Evolutionary conservation across 2,329 filamentous ascomycete genomes (phyloP).

Genomic region (Claviceps lovelessii): DNA sequence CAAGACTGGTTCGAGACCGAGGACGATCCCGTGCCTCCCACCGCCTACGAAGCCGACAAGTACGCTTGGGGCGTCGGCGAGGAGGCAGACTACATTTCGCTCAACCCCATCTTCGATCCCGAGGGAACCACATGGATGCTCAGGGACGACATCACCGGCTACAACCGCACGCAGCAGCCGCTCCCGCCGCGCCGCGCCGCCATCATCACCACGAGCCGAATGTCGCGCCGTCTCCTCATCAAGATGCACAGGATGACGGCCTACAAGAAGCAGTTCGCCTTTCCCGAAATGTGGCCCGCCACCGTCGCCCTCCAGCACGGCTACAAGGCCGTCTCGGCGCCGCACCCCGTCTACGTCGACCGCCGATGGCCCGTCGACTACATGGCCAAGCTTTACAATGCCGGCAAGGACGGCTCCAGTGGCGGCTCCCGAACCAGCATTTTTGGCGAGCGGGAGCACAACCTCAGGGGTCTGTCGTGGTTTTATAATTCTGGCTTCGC

Average conservation of each 20-base stretch:
- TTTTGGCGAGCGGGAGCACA: slow-evolving; percentile 77
- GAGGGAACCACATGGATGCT: slow-evolving; percentile 75
- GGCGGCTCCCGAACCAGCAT: slow-evolving; percentile 61
- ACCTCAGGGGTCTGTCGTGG: slow-evolving; percentile 76
- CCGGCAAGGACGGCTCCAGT: slow-evolving; percentile 56
- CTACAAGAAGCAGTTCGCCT: slow-evolving; percentile 75
- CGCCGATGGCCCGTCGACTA: slow-evolving; percentile 72
- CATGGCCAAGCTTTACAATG: slow-evolving; percentile 68
- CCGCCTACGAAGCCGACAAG: slow-evolving; percentile 58
- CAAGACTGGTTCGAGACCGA: slow-evolving; percentile 59
- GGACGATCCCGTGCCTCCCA: slow-evolving; percentile 60
- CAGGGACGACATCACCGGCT: slow-evolving; percentile 70
- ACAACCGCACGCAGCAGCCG: slow-evolving; percentile 49
- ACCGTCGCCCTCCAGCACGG: slow-evolving; percentile 82
- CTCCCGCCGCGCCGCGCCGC: slow-evolving; percentile 58
- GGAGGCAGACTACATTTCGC: slow-evolving; percentile 79
- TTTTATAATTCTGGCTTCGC: slow-evolving; percentile 82
- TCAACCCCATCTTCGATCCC: slow-evolving; percentile 86
- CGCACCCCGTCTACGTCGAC: slow-evolving; percentile 79
- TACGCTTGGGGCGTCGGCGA: slow-evolving; percentile 81
- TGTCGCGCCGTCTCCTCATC: slow-evolving; percentile 64
- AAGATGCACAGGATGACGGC: slow-evolving; percentile 87
- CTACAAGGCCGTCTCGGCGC: slow-evolving; percentile 80
- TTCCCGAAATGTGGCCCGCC: slow-evolving; percentile 92
- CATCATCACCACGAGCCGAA: slow-evolving; percentile 77